Evolutionary conservation across 306 rosid species (phyloP).

Genomic region (Cicer yamashitae): DNA sequence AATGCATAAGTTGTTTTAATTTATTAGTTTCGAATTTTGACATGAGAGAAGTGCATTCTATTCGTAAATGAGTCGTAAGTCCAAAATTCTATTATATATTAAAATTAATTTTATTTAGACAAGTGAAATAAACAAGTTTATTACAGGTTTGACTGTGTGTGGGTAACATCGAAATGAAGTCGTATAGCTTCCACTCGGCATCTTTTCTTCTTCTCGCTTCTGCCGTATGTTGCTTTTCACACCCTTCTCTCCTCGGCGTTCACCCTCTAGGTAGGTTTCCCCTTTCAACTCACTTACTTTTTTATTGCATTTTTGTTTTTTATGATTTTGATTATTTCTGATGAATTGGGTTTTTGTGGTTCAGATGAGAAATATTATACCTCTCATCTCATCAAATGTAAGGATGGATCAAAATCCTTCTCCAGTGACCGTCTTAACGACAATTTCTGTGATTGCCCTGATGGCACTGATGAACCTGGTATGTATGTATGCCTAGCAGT

Average conservation of each 20-base stretch:
- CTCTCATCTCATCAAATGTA: constrained; percentile 70
- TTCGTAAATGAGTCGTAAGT: too few relatives aligned
- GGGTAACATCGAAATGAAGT: constrained; percentile 23
- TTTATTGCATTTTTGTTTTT: constrained; percentile 13
- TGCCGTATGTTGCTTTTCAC: constrained; percentile 44
- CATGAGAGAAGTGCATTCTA: too few relatives aligned
- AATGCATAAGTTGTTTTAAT: too few relatives aligned
- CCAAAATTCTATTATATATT: too few relatives aligned
- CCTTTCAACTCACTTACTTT: constrained; percentile 31
- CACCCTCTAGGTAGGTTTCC: constrained; percentile 73
- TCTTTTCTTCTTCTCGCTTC: constrained; percentile 53
- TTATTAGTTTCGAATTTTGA: too few relatives aligned
- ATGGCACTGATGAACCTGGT: constrained; percentile 97
- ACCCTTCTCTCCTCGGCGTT: constrained; percentile 61
- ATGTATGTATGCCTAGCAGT: too few relatives aligned
- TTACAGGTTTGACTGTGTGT: too few relatives aligned
- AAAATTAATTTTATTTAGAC: too few relatives aligned
- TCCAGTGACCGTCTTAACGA: constrained; percentile 79
- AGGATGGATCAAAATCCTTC: constrained; percentile 75
- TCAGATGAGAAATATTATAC: constrained; percentile 78
- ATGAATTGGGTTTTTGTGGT: constrained; percentile 39
- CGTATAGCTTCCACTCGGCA: constrained; percentile 40
- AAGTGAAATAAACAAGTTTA: too few relatives aligned
- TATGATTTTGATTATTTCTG: not conserved
- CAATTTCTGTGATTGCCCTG: constrained; percentile 81